Base-by-base conservation (phyloP, 108 stramenopile species). In the Cyclotella sp. region DNA sequence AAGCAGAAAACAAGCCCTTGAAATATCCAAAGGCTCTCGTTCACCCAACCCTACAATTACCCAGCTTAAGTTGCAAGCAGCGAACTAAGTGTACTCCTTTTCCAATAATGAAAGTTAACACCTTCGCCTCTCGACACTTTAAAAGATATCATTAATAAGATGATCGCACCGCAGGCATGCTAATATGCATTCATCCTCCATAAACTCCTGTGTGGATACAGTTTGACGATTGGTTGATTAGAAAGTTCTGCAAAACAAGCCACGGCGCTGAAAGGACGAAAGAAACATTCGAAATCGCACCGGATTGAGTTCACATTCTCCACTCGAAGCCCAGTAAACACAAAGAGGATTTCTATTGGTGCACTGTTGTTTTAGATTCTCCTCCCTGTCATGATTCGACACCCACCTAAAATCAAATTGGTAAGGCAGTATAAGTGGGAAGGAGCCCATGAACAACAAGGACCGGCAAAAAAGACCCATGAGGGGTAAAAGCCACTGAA, bases 291-390 rank as follows among this genome's bases (percentile, higher is more conserved):
- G 26, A 42, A 22, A 24, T 8, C 70, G 51, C 53, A 72, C 71
- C 71, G 71, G 71, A 47, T 72, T 72, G 26, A 24, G 15, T 5
- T 5, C 26, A 27, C 71, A 72, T 34, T 72, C 71, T 13, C 71
- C 71, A 21, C 16, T 15, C 30, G 46, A 29, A 39, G 71, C 60
- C 71, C 71, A 72, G 24, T 60, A 72, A 2, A 72, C 14, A 47
- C 71, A 72, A 2, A 42, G 41, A 26, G 16, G 39, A 72, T 72
- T 24, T 10, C 46, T 49, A 42, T 72, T 72, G 22, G 45, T 61
- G 15, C 71, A 34, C 19, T 24, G 13, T 2, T 18, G 2, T 41
- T 18, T 63, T 34, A 34, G 6, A 5, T 34, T 34, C 34, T 34
- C 34, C 34, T 34, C 34, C 34, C 34, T 34, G 34, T 6, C 34